Evolutionary conservation across 441 rosid genomes (phyloP).

Genomic region (Sinapis alba): DNA sequence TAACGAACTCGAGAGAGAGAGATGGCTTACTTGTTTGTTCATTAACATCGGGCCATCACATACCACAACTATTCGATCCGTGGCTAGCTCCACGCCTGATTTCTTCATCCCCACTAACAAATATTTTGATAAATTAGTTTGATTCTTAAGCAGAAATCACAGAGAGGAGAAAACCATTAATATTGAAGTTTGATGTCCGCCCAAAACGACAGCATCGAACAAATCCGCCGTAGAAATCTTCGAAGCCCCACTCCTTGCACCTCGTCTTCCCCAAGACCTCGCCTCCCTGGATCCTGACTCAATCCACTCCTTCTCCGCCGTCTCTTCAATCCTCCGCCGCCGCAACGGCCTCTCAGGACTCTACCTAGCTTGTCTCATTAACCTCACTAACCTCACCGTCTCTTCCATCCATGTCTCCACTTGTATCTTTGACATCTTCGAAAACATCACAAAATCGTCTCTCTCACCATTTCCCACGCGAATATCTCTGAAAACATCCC

Average conservation of each 20-base stretch:
- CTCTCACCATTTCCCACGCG: not conserved
- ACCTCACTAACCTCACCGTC: not conserved
- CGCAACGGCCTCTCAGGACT: too few relatives aligned
- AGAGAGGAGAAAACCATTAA: too few relatives aligned
- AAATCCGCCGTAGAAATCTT: too few relatives aligned
- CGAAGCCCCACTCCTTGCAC: too few relatives aligned
- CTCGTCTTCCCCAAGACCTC: not conserved
- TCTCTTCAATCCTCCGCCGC: not conserved
- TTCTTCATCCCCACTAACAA: too few relatives aligned
- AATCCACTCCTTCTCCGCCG: not conserved
- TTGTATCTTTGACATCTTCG: not conserved
- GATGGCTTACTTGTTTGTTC: not conserved
- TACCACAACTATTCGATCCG: too few relatives aligned
- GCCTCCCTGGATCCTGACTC: not conserved
- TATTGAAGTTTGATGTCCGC: too few relatives aligned
- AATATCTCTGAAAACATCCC: not conserved
- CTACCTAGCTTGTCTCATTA: not conserved
- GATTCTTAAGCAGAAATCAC: too few relatives aligned
- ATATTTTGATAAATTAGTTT: too few relatives aligned
- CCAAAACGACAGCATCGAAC: too few relatives aligned
- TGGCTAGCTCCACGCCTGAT: too few relatives aligned
- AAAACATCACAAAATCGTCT: not conserved
- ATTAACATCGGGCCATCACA: too few relatives aligned
- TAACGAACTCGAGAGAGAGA: not conserved
- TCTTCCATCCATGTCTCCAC: not conserved